These are phyloP conservation scores for Bruguiera sexangula DNA, from an alignment of 345 rosid species.

Conservation along the genomic window DNA sequence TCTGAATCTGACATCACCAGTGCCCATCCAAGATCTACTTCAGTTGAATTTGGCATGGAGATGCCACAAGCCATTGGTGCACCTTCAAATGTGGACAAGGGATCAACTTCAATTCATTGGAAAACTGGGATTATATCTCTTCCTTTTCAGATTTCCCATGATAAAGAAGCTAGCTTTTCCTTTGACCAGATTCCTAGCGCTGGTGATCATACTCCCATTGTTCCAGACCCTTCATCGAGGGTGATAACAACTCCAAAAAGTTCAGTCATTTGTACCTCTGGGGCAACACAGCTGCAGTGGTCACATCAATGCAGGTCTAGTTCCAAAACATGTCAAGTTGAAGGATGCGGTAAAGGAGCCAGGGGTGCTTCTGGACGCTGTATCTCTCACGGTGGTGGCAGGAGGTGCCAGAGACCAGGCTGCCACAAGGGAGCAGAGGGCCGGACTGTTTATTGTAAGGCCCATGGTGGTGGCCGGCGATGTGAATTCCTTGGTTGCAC, in stretches of 20 bases:
- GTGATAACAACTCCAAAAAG: constrained; percentile 56
- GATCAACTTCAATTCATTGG: constrained; percentile 40
- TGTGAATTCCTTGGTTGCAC: constrained; percentile 97
- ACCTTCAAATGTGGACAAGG: constrained; percentile 43
- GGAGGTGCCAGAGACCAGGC: constrained; percentile 84
- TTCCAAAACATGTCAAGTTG: constrained; percentile 77
- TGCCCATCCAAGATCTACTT: constrained; percentile 35
- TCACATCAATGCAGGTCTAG: constrained; percentile 49
- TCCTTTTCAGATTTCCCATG: constrained; percentile 33
- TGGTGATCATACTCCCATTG: constrained; percentile 29
- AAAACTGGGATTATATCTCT: constrained; percentile 37
- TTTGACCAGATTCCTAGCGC: constrained; percentile 36
- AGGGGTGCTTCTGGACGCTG: constrained; percentile 98
- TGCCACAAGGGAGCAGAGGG: constrained; percentile 99
- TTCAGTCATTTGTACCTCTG: constrained; percentile 77
- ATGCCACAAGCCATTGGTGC: constrained; percentile 31
- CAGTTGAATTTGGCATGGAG: constrained; percentile 39
- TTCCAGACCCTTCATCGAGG: constrained; percentile 68
- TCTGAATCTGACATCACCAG: constrained; percentile 66
- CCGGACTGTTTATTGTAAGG: constrained; percentile 94
- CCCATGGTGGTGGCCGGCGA: constrained; percentile 97
- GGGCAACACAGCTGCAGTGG: constrained; percentile 59
- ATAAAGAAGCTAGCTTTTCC: constrained; percentile 44
- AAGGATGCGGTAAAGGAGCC: constrained; percentile 97
- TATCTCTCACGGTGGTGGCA: constrained; percentile 96